Base-by-base conservation (phyloP, 768 basidiomycete species). In the Serpula lacrymans region DNA sequence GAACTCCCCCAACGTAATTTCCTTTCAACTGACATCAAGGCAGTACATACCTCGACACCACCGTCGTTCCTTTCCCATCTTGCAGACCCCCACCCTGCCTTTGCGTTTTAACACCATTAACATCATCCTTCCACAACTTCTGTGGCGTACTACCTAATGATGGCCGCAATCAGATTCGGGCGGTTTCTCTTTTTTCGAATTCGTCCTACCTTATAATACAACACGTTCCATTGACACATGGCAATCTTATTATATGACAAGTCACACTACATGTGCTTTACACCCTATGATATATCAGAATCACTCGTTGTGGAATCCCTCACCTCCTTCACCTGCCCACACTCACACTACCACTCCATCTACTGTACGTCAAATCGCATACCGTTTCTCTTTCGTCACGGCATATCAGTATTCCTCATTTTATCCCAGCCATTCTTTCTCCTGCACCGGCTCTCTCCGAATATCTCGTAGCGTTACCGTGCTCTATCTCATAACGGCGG, bases 221-320 rank as follows among this genome's bases (percentile, higher is more conserved):
- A 49, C 59, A 42, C 49, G 46, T 48, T 42, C 45, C 16, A 34
- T 34, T 26, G 47, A 48, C 59, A 47, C 59, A 56, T 63, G 53
- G 41, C 33, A 36, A 16, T 38, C 14, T 36, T 41, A 37, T 32
- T 32, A 39, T 37, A 49, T 38, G 20, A 29, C 23, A 23, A n/a
- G 31, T 36, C 6, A 23, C 21, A 36, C 31, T 22, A 16, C 45
- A 36, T 41, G 32, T 46, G 36, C 29, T 34, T n/a, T n/a, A 31
- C 35, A 25, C 36, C 9, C 16, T 26, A 16, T 41, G 37, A 42
- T 38, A 26, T 39, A 26, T 32, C 34, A 34, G 43, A 43, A 47
- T 38, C 31, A 21, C 36, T 2, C 14, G 40, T 35, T 34, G 38
- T 37, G 43, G 38, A 51, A 29, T 26, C 34, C 20, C 17, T n/a